phyloP scores from a whole-genome alignment of 139 green algal genomes.

The Dunaliella sp. region DNA sequence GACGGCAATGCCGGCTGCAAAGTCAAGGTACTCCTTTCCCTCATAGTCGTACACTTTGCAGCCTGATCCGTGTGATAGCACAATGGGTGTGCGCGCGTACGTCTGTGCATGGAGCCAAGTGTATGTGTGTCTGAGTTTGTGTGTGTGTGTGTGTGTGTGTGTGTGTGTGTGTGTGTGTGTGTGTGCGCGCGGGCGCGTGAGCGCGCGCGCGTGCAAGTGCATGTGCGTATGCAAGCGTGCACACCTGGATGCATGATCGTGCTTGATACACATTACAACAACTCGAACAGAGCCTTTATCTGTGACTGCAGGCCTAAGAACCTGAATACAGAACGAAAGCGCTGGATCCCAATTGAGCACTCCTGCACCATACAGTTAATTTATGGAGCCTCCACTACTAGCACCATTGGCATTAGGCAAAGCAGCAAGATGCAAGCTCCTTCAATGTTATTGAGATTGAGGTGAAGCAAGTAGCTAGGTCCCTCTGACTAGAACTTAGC shows the following conservation, averaged over 20 bases:
- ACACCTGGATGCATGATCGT: too few relatives aligned
- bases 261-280: too few relatives aligned
- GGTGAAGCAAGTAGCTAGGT: too few relatives aligned
- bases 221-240: too few relatives aligned
- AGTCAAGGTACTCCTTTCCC: conserved; percentile 92
- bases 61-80: conserved; percentile 81
- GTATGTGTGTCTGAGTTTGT: background rate
- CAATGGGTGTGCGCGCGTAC: conserved; percentile 73
- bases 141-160: background rate
- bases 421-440: background rate
- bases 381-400: background rate
- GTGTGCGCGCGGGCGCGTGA: too few relatives aligned
- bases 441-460: background rate
- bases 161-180: background rate
- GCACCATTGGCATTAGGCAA: background rate
- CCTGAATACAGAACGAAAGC: background rate
- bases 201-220: too few relatives aligned
- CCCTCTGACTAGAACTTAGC: too few relatives aligned
- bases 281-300: too few relatives aligned
- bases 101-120: too few relatives aligned
- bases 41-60: conserved; percentile 73
- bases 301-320: too few relatives aligned
- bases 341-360: too few relatives aligned
- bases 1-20: conserved; percentile 95
- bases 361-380: background rate